Conservation (phyloP, 139 green algal genomes). For the Edaphochlamys debaryana region DNA sequence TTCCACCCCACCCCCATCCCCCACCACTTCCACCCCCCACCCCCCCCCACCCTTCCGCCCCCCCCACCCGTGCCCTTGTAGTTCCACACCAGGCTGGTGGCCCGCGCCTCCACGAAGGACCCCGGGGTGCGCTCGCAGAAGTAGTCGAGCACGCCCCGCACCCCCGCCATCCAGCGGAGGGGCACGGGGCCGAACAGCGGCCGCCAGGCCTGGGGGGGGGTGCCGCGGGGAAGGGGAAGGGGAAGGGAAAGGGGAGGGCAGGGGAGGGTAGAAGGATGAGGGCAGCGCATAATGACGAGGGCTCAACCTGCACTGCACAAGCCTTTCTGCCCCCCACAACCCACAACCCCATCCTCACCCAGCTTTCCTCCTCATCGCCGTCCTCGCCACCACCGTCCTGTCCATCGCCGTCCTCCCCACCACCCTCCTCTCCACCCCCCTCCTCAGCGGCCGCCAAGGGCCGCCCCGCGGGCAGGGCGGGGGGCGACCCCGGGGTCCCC, state of each 20-base stretch:
- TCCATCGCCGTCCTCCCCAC: neutral
- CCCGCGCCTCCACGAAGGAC: constrained; percentile 87
- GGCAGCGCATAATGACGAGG: too few species aligned
- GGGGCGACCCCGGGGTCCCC: too few species aligned
- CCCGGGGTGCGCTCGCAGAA: constrained; percentile 95
- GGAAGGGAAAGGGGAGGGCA: neutral
- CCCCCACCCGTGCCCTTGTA: constrained; percentile 80
- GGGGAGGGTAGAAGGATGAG: neutral
- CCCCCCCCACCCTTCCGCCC: neutral
- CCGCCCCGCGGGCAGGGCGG: too few species aligned
- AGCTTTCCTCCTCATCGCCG: neutral
- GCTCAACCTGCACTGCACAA: too few species aligned
- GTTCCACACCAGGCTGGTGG: constrained; percentile 96
- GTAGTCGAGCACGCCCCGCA: constrained; percentile 93
- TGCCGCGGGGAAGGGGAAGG: neutral
- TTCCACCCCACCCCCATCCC: neutral
- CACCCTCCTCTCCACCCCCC: too few species aligned
- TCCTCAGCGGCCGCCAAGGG: too few species aligned
- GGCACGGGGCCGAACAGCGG: too few species aligned
- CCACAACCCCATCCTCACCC: neutral
- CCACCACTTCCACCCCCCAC: neutral
- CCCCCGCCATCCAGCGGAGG: constrained; percentile 84
- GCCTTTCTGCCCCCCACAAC: too few species aligned
- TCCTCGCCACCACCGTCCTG: neutral
- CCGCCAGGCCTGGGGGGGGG: too few species aligned